Base-by-base conservation (phyloP, 306 rosid genomes). In the Prosopis cineraria region DNA sequence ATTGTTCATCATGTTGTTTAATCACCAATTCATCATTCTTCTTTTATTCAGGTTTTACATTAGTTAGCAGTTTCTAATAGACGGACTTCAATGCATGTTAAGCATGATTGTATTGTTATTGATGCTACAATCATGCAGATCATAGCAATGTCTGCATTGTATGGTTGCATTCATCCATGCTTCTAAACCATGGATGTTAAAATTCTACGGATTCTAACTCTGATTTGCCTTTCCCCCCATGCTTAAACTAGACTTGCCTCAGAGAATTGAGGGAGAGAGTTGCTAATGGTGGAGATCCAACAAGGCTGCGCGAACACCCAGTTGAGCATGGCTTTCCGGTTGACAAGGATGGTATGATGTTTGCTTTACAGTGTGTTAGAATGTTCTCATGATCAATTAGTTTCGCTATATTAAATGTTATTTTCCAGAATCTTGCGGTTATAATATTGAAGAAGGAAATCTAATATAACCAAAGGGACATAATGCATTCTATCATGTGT, bases 221-320 rank as follows among this genome's bases (percentile, higher is more conserved):
- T 6, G 31, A 12, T 27, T 36, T 27, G 1, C 53, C 13, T 27
- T 47, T 12, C 10, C 31, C 1, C 25, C 12, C 47, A 1, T 10
- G 31, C 43, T 76, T 72, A 64, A 43, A 77, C 60, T 81, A 95
- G 99, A 78, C 86, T 74, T 77, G 93, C 75, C 87, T 92, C 17
- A 81, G 91, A 83, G 99, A 95, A 79, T 76, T 95, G 77, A 86
- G 99, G 86, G 98, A 91, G 80, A 93, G 93, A 84, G 98, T 93
- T 81, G 96, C 97, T 58, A 82, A 64, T n/a, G 99, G 98, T 47
- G 98, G 98, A 43, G 99, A 95, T 82, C 96, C 97, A n/a, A 84
- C 97, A 55, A 95, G 86, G 72, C 71, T 93, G 84, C 89, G 76
- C 4, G 96, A 93, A 60, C 68, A 84, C 14, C 90, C 88, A 1